These are phyloP conservation scores for Globisporangium heterothallicum DNA, from an alignment of 352 stramenopile genomes.

Conservation along the genomic window DNA sequence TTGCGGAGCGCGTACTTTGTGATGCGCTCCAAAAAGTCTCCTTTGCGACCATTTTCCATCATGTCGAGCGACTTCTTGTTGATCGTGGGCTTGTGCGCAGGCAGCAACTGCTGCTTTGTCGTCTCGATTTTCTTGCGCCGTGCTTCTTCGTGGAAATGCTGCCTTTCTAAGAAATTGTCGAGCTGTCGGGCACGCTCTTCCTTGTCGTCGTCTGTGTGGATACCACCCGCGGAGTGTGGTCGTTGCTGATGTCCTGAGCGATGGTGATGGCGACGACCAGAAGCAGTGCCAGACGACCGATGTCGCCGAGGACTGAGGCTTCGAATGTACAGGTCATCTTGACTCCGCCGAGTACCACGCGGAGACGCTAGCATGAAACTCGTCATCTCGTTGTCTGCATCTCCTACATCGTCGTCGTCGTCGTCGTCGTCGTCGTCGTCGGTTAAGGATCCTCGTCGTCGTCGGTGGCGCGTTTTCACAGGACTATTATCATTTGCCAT, in stretches of 20 bases:
- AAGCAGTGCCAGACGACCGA: constrained; percentile 7
- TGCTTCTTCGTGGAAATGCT: constrained; percentile 69
- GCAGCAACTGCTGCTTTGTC: constrained; percentile 55
- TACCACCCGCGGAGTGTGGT: constrained; percentile 46
- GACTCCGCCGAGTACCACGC: constrained; percentile 12
- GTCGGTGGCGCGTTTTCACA: constrained; percentile 4
- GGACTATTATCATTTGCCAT: constrained; percentile 13
- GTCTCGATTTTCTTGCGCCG: constrained; percentile 55
- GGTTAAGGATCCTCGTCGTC: constrained; percentile 14
- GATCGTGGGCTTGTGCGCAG: constrained; percentile 60
- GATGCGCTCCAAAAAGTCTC: constrained; percentile 78
- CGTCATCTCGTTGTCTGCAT: constrained; percentile 17
- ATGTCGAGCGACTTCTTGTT: constrained; percentile 78
- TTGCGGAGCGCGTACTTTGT: constrained; percentile 70
- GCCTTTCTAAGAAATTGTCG: constrained; percentile 65
- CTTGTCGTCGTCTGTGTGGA: constrained; percentile 35
- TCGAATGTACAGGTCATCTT: constrained; percentile 59
- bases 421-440: constrained; percentile 17
- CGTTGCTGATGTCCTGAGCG: constrained; percentile 17
- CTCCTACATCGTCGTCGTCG: constrained; percentile 12
- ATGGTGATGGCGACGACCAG: constrained; percentile 1
- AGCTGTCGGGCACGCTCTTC: constrained; percentile 50
- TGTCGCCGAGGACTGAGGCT: constrained; percentile 12
- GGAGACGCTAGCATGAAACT: constrained; percentile 15
- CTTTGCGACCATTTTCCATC: constrained; percentile 78